phyloP scores from a whole-genome alignment of 805 yeast genomes.

The Ogataea ramenticola region DNA sequence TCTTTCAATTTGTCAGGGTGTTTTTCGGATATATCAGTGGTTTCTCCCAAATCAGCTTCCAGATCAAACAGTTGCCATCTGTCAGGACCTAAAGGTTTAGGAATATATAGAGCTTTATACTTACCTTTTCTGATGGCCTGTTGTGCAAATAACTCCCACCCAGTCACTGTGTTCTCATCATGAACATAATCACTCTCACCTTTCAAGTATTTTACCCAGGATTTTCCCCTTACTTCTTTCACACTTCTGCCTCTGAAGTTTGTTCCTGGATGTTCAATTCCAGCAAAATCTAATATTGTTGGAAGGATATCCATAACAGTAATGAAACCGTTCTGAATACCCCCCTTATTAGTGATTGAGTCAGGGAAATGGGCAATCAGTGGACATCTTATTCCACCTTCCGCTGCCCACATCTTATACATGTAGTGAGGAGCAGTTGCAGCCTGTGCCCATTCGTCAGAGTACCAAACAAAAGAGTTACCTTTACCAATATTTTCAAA shows the following conservation, averaged over 20 bases:
- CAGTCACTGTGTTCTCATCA: slow-evolving; percentile 36
- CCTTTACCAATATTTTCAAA: slow-evolving; percentile 40
- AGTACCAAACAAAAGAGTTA: slow-evolving; percentile 44
- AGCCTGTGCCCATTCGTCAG: slow-evolving; percentile 57
- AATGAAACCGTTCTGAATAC: slow-evolving; percentile 31
- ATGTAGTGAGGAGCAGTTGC: slow-evolving; percentile 49
- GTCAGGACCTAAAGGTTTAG: slow-evolving; percentile 40
- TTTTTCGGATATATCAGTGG: slow-evolving; percentile 31
- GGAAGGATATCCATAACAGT: slow-evolving; percentile 60
- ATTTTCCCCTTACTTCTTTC: slow-evolving; percentile 36
- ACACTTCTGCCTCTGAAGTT: slow-evolving; percentile 36
- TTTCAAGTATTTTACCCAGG: slow-evolving; percentile 34
- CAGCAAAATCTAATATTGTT: slow-evolving; percentile 44
- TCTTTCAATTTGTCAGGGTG: slow-evolving; percentile 32
- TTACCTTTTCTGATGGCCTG: slow-evolving; percentile 46
- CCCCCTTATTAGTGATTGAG: slow-evolving; percentile 10
- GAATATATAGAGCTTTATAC: slow-evolving; percentile 41
- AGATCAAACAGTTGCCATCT: slow-evolving; percentile 43
- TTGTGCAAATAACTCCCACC: slow-evolving; percentile 55
- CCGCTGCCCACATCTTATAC: slow-evolving; percentile 32
- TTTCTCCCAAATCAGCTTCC: slow-evolving; percentile 37
- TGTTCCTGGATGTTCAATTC: slow-evolving; percentile 35
- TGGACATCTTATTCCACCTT: slow-evolving; percentile 46
- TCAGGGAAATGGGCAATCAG: slow-evolving; percentile 40
- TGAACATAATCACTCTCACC: slow-evolving; percentile 27